Evolutionary conservation across 2,329 filamentous ascomycete genomes (phyloP), one percentile per base, ranked within the genome.

Genomic region (Pseudogymnoascus sp.): DNA sequence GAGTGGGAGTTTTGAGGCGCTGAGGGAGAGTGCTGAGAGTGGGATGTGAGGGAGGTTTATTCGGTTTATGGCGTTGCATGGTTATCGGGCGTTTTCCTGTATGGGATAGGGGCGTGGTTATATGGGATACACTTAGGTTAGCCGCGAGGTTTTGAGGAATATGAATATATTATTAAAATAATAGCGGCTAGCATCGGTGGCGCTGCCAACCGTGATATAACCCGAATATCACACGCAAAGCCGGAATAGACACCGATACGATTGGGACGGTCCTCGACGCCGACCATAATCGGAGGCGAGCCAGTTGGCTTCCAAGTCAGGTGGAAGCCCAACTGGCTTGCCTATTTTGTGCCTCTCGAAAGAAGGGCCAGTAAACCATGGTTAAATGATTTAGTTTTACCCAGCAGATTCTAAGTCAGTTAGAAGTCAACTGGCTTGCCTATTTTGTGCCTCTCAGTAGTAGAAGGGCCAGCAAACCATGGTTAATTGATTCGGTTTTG

Each of bases 21-120:
- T 70, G 59, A 69, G 71, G 60, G 62, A 64, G 35, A 69, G 69
- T 28, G 67, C 65, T 25, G 68, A 64, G 62, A 66, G 63, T 62
- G 70, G 69, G 30, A 70, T 71, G 67, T 71, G 61, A 55, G 14
- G 2, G n/a, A 4, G 9, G 22, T 12, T 49, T 45, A 5, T 14
- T 14, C 4, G 11, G 8, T 9, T 55, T 55, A 14, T 55, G 49
- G 28, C 49, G 28, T 55, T 33, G 28, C 49, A 55, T 33, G 28
- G n/a, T 14, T 33, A 33, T 33, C 14, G 25, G 49, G 28, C 42
- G 42, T 52, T 52, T 28, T 1, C 14, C 42, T 49, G 23, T 8
- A 55, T 55, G 28, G 25, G 16, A 22, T 55, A 55, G 49, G 49
- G 33, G 49, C 28, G 7, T 28, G 25, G 49, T 8, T 16, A 6